Conservation (phyloP, 1,139 yeast genomes). For the Hyphopichia buzzinii region DNA sequence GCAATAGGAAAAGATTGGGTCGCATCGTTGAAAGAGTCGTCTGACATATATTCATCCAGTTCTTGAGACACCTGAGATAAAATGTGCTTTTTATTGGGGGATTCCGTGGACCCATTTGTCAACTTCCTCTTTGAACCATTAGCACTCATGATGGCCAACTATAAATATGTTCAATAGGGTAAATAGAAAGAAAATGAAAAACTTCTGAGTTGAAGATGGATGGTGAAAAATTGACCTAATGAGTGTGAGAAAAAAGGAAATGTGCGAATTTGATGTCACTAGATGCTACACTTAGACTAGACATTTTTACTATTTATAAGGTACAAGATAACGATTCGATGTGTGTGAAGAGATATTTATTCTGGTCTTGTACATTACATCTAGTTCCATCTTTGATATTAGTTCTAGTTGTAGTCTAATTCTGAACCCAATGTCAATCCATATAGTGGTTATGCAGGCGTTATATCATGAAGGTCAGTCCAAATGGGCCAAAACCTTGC, state of each 20-base stretch:
- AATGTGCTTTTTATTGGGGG: constrained; percentile 9
- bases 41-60: constrained; percentile 15
- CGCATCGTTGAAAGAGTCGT: constrained; percentile 8
- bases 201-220: neutral
- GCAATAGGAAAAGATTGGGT: constrained; percentile 1
- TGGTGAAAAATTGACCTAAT: neutral
- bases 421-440: neutral
- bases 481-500: constrained; percentile 7
- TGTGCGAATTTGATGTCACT: no score
- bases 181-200: neutral
- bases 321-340: no score
- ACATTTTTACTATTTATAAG: no score
- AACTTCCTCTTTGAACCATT: constrained; percentile 15
- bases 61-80: constrained; percentile 6
- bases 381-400: no score
- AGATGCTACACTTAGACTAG: no score
- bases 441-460: neutral
- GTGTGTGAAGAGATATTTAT: no score
- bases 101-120: constrained; percentile 12
- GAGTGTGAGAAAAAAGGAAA: no score
- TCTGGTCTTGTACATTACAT: no score
- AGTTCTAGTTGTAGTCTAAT: no score
- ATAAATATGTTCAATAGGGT: no score
- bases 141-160: constrained; percentile 12
- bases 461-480: neutral